A percentile compares a stretch with the other conserved stretches of the same genome.
phyloP scores from a whole-genome alignment of 2,329 filamentous ascomycete species.

The Talaromyces funiculosus region DNA sequence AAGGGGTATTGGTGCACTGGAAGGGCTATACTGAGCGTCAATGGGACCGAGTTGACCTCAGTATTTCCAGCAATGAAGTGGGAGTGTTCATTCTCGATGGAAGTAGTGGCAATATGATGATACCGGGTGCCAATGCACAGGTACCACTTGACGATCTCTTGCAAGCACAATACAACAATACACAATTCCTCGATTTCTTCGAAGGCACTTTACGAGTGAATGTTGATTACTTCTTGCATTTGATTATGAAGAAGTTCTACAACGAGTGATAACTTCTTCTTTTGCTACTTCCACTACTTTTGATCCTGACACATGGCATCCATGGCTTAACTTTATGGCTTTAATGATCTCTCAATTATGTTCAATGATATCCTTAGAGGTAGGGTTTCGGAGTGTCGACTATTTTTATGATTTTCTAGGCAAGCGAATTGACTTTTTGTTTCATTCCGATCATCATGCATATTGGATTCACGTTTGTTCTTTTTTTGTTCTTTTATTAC shows the following conservation, averaged over 20 bases:
- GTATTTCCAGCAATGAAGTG: conserved; percentile 88
- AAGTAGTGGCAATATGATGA: conserved; percentile 85
- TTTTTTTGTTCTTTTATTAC: background rate
- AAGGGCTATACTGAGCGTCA: conserved; percentile 73
- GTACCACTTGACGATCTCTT: conserved; percentile 88
- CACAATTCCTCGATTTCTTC: conserved; percentile 93
- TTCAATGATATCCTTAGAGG: conserved; percentile 13
- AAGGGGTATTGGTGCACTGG: conserved; percentile 93
- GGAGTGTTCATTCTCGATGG: conserved; percentile 92
- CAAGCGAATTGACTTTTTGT: conserved; percentile 1
- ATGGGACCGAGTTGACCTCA: conserved; percentile 89
- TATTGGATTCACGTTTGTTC: conserved; percentile 7
- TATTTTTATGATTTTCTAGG: background rate
- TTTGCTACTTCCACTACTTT: background rate
- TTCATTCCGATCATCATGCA: conserved; percentile 2
- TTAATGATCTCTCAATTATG: conserved; percentile 6
- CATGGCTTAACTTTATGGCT: conserved; percentile 3
- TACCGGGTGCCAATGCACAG: conserved; percentile 83
- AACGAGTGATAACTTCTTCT: conserved; percentile 35
- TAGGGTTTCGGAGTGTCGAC: conserved; percentile 5
- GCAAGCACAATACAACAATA: conserved; percentile 94
- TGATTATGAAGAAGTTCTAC: conserved; percentile 99
- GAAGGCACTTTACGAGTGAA: conserved; percentile 83
- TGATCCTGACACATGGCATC: background rate
- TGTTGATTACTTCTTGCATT: conserved; percentile 91